These are phyloP conservation scores for Aureobasidium lini DNA, from an alignment of 2,329 filamentous ascomycete genomes.

Conservation along the genomic window DNA sequence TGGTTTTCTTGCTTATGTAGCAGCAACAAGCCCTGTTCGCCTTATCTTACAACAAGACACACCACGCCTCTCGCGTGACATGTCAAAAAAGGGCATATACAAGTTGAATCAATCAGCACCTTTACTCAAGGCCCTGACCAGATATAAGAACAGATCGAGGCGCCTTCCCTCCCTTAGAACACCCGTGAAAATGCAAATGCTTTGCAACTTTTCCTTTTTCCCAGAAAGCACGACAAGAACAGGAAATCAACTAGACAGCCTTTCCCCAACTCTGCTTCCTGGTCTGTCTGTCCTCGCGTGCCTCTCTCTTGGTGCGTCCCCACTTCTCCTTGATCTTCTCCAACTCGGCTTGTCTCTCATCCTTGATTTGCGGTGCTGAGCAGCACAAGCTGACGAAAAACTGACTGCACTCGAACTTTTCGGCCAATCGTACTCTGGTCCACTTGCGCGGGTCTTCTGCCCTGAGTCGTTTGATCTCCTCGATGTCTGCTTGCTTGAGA, in stretches of 20 bases:
- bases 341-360: slow-evolving; percentile 37
- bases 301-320: slow-evolving; percentile 52
- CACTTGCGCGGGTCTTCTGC: slow-evolving; percentile 49
- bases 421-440: slow-evolving; percentile 52
- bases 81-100: slow-evolving; percentile 6
- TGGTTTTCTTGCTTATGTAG: neutral
- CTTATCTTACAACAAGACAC: slow-evolving; percentile 9
- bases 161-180: neutral
- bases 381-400: slow-evolving; percentile 56
- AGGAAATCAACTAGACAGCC: neutral
- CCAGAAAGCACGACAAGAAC: neutral
- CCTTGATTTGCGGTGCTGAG: slow-evolving; percentile 41
- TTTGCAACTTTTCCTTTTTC: slow-evolving; percentile 3
- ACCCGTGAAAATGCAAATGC: slow-evolving; percentile 13
- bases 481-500: slow-evolving; percentile 48
- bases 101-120: neutral
- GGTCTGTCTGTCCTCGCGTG: slow-evolving; percentile 52
- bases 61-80: neutral
- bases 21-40: neutral
- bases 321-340: slow-evolving; percentile 52
- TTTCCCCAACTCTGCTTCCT: slow-evolving; percentile 53
- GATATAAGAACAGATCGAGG: neutral
- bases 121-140: neutral
- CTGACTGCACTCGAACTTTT: slow-evolving; percentile 55
- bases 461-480: slow-evolving; percentile 52